Base-by-base conservation (phyloP, 192 early-diverging fungal genomes). In the Pilobolus umbonatus region DNA sequence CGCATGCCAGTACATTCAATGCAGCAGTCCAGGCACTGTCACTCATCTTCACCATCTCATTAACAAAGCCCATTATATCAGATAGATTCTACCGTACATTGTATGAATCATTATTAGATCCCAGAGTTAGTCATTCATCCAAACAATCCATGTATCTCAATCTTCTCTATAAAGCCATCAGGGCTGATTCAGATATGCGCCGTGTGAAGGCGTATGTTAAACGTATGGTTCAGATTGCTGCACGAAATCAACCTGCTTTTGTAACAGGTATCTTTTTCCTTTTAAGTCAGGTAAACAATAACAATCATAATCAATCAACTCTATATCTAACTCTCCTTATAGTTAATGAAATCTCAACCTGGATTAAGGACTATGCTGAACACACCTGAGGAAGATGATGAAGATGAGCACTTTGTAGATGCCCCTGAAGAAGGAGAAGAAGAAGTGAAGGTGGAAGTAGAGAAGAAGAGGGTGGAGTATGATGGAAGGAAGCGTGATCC, bases 111-210 rank as follows among this genome's bases (percentile, higher is more conserved):
- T 69, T 98, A 32, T 67, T 95, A 28, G 92, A 98, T 59, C 79
- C 84, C 24, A 83, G 95, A 24, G 68, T 97, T 17, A 55, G 80
- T 24, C 65, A 72, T 32, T 78, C 86, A 11, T 93, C 91, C 15
- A 94, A 95, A 72, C 93, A 94, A 59, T 89, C 93, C 21, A 83
- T 94, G 79, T 97, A 92, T 67, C 80, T 97, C 44, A 98, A 98
- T 67, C 74, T 98, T 15, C 72, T 98, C 5, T 94, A 80, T 79
- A 82, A 87, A 45, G 86, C 93, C 17, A 71, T 98, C 4, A 86
- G 84, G 60, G 74, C 82, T 32, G 96, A 98, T 65, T 60, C 72
- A 5, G 76, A 78, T 47, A 65, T 80, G 14, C 61, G 71, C 6
- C 78, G 95, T 12, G 76, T 88, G 21, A 81, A 85, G 69, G 84